A percentile compares a stretch with the other conserved stretches of the same genome.
phyloP scores from a whole-genome alignment of 257 asterid genomes.

The Nicotiana attenuata region DNA sequence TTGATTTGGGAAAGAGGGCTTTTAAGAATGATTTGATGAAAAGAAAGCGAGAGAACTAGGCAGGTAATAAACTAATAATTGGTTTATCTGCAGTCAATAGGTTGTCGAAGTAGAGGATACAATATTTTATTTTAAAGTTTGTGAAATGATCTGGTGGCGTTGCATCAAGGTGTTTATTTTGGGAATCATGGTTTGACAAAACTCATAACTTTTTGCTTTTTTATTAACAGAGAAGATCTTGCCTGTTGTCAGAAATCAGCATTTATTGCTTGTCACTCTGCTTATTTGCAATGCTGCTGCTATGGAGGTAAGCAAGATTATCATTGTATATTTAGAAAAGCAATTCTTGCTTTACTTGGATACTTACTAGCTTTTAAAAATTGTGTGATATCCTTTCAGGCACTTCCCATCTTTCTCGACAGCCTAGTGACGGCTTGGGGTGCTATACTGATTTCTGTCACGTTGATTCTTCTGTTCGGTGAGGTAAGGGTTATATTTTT shows the following conservation, averaged over 20 bases:
- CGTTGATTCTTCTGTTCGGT: constrained; percentile 87
- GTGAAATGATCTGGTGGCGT: neutral
- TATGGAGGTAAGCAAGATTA: constrained; percentile 60
- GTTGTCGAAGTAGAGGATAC: neutral
- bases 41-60: neutral
- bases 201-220: neutral
- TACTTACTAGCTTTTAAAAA: neutral
- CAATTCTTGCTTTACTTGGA: neutral
- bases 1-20: neutral
- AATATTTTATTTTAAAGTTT: neutral
- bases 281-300: constrained; percentile 90
- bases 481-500: constrained; percentile 47
- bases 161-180: neutral
- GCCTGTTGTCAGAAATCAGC: constrained; percentile 78
- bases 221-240: constrained; percentile 60
- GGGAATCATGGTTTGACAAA: neutral
- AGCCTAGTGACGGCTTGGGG: constrained; percentile 68
- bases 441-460: constrained; percentile 87
- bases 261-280: constrained; percentile 73
- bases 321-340: neutral
- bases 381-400: constrained; percentile 35
- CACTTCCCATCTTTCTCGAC: constrained; percentile 93
- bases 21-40: neutral
- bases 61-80: neutral
- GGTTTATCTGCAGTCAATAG: neutral